Evolutionary conservation across 208 protist genomes (phyloP).

Genomic region (Trypanosoma melophagium): DNA sequence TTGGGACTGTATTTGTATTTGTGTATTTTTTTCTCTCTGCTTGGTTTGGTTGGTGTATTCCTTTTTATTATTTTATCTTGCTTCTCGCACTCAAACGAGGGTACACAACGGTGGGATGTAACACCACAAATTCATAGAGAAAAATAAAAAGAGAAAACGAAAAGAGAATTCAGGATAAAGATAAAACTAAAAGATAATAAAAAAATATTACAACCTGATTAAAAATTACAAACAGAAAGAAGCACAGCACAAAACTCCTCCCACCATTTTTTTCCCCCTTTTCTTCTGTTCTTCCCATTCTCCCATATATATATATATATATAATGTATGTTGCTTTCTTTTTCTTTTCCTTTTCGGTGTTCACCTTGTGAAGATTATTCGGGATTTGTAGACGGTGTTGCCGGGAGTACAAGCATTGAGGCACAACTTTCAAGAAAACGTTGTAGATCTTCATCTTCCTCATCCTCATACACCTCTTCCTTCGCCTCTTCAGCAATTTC

Average conservation of each 20-base stretch:
- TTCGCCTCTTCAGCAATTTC: constrained; percentile 21
- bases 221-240: no score
- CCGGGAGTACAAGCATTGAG: constrained; percentile 32
- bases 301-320: constrained; percentile 1
- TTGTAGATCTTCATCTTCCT: constrained; percentile 56
- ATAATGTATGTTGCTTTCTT: background rate
- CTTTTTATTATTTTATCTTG: background rate
- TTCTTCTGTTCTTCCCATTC: background rate
- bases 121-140: no score
- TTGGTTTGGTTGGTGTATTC: constrained; percentile 5
- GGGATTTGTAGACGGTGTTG: background rate
- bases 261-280: no score
- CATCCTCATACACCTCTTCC: constrained; percentile 29
- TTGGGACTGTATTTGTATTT: no score
- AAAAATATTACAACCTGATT: no score
- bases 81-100: background rate
- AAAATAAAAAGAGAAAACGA: no score
- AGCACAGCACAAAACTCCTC: no score
- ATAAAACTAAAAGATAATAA: no score
- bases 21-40: no score
- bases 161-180: no score
- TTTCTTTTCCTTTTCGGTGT: background rate
- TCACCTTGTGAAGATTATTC: background rate
- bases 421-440: constrained; percentile 60
- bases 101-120: no score